Evolutionary conservation across 108 stramenopile genomes (phyloP).

Genomic region (Conticribra guillardii): DNA sequence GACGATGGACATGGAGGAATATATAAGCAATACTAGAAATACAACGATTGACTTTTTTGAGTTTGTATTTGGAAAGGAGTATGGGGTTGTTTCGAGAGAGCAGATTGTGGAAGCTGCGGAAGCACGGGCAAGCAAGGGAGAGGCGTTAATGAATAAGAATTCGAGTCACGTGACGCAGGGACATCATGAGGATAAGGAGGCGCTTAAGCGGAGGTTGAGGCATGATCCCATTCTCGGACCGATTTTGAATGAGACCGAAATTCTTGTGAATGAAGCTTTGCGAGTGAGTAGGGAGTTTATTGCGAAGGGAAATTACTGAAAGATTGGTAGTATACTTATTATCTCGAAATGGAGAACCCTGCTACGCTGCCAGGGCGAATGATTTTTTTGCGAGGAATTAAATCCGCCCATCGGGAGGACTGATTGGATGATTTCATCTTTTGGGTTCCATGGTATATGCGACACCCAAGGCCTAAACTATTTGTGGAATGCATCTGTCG

Average conservation of each 20-base stretch:
- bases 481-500: no score
- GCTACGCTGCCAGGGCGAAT: no score
- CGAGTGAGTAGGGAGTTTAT: background rate
- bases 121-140: background rate
- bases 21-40: conserved; percentile 4
- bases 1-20: conserved; percentile 9
- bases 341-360: no score
- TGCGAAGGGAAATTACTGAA: no score
- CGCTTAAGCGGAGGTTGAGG: background rate
- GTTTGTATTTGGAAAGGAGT: conserved; percentile 12
- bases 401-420: no score
- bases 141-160: background rate
- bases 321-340: no score
- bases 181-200: background rate
- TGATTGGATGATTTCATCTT: no score
- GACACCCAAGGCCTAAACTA: no score
- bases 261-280: background rate
- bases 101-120: background rate
- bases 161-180: background rate
- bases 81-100: background rate
- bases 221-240: background rate
- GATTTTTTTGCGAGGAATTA: no score
- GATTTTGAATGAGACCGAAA: background rate
- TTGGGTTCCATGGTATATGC: no score
- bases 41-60: conserved; percentile 3